Percentiles rank a stretch among this genome's conserved stretches.
These are phyloP conservation scores for Psilocybe cubensis DNA, from an alignment of 768 basidiomycete species.

Conservation along the genomic window DNA sequence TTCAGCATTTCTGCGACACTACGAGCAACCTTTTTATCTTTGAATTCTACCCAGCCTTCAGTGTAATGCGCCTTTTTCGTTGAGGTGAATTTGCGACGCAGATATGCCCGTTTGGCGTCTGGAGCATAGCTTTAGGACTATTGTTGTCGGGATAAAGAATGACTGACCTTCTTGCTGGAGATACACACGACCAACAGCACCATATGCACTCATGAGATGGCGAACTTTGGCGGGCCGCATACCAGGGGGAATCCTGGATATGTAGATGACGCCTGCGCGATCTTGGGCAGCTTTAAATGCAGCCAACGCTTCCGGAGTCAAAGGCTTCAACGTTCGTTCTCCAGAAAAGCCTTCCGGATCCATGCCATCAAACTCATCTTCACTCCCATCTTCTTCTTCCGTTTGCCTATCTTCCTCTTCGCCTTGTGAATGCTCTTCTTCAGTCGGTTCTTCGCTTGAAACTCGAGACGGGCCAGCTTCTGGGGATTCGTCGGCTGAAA, in stretches of 20 bases:
- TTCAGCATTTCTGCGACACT: constrained; percentile 95
- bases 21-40: constrained; percentile 89
- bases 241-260: constrained; percentile 95
- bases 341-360: constrained; percentile 62
- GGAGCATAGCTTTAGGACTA: constrained; percentile 1
- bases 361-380: constrained; percentile 51
- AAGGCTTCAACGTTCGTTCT: constrained; percentile 68
- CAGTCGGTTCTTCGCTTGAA: constrained; percentile 1
- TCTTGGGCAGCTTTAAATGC: constrained; percentile 76
- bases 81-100: constrained; percentile 77
- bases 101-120: constrained; percentile 90
- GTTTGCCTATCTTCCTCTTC: constrained; percentile 24
- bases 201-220: constrained; percentile 88
- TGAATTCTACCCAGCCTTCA: constrained; percentile 99
- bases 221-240: constrained; percentile 97
- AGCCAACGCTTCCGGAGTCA: constrained; percentile 76
- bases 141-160: not conserved
- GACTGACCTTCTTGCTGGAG: constrained; percentile 86
- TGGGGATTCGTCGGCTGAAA: not conserved
- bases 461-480: constrained; percentile 21
- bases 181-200: constrained; percentile 91
- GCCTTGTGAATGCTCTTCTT: constrained; percentile 23
- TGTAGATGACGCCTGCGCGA: constrained; percentile 87
- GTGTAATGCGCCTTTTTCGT: constrained; percentile 89
- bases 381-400: constrained; percentile 29